phyloP scores from a whole-genome alignment of 2,329 filamentous ascomycete genomes.

The Fusarium acutatum region DNA sequence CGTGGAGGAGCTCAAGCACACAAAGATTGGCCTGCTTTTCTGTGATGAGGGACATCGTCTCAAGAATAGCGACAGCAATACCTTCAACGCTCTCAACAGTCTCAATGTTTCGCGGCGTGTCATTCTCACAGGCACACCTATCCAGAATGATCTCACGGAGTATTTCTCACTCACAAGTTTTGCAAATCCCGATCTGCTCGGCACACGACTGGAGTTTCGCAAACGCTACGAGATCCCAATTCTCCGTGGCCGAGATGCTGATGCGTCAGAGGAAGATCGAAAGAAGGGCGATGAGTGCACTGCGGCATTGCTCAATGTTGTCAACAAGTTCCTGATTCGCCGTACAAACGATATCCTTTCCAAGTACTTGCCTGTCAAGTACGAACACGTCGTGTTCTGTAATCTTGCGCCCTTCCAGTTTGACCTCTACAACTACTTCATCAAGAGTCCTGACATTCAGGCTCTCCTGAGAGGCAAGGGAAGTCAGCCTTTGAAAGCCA shows the following conservation, averaged over 20 bases:
- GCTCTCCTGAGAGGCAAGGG: slow-evolving; percentile 91
- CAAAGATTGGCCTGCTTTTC: slow-evolving; percentile 89
- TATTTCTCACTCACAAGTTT: slow-evolving; percentile 97
- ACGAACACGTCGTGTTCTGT: slow-evolving; percentile 99
- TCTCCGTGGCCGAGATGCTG: slow-evolving; percentile 87
- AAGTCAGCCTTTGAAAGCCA: slow-evolving; percentile 94
- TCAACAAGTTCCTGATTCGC: slow-evolving; percentile 99
- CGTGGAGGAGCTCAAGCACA: slow-evolving; percentile 87
- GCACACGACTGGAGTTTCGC: slow-evolving; percentile 88
- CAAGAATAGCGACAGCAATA: slow-evolving; percentile 96
- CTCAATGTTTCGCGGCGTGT: slow-evolving; percentile 91
- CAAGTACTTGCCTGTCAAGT: slow-evolving; percentile 97
- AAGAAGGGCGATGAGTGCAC: slow-evolving; percentile 86
- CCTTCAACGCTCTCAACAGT: slow-evolving; percentile 88
- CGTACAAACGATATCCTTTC: slow-evolving; percentile 97
- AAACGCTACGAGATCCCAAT: slow-evolving; percentile 96
- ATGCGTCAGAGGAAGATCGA: slow-evolving; percentile 83
- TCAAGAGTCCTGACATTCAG: slow-evolving; percentile 94
- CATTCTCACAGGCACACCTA: slow-evolving; percentile 95
- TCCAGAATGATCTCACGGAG: slow-evolving; percentile 98
- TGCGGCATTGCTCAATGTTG: slow-evolving; percentile 79
- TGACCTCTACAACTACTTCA: slow-evolving; percentile 95
- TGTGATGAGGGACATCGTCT: slow-evolving; percentile 97
- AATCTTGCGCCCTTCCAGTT: slow-evolving; percentile 92
- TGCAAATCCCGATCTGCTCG: slow-evolving; percentile 91